phyloP scores from a whole-genome alignment of 306 rosid genomes.

The Prunus kanzakura region DNA sequence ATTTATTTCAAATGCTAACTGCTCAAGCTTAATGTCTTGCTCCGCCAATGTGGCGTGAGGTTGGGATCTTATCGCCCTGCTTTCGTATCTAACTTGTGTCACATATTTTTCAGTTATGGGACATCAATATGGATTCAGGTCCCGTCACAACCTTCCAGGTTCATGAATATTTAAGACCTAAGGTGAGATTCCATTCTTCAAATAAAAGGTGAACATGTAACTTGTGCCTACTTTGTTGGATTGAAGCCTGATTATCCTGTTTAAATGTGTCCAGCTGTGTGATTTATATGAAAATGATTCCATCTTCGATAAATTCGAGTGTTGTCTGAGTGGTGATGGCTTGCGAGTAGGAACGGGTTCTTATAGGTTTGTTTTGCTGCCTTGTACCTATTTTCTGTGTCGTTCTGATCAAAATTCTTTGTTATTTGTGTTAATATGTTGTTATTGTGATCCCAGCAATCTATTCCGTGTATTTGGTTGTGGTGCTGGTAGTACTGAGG shows the following conservation, averaged over 20 bases:
- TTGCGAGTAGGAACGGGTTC: slow-evolving; percentile 89
- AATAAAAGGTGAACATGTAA: slow-evolving; percentile 13
- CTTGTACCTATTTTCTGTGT: slow-evolving; percentile 7
- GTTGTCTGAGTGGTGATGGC: slow-evolving; percentile 95
- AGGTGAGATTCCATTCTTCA: slow-evolving; percentile 54
- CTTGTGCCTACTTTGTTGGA: slow-evolving; percentile 17
- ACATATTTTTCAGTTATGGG: slow-evolving; percentile 82
- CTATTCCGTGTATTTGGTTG: slow-evolving; percentile 95
- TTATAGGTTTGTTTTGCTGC: slow-evolving; percentile 60
- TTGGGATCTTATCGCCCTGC: not conserved
- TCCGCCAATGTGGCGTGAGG: not conserved
- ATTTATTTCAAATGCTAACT: not conserved
- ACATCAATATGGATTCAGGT: slow-evolving; percentile 98
- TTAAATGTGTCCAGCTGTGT: slow-evolving; percentile 65
- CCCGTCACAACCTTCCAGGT: slow-evolving; percentile 94
- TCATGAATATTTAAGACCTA: slow-evolving; percentile 94
- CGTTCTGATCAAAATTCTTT: slow-evolving; percentile 5
- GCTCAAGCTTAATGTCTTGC: not conserved
- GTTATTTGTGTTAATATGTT: slow-evolving; percentile 25
- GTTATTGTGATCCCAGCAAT: slow-evolving; percentile 63
- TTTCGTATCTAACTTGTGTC: slow-evolving; percentile 2
- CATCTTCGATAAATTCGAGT: slow-evolving; percentile 94
- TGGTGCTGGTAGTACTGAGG: slow-evolving; percentile 65
- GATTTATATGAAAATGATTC: slow-evolving; percentile 98
- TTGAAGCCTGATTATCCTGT: slow-evolving; percentile 16